Conservation (phyloP, 805 yeast species). For the Saccharomycopsis javanensis region DNA sequence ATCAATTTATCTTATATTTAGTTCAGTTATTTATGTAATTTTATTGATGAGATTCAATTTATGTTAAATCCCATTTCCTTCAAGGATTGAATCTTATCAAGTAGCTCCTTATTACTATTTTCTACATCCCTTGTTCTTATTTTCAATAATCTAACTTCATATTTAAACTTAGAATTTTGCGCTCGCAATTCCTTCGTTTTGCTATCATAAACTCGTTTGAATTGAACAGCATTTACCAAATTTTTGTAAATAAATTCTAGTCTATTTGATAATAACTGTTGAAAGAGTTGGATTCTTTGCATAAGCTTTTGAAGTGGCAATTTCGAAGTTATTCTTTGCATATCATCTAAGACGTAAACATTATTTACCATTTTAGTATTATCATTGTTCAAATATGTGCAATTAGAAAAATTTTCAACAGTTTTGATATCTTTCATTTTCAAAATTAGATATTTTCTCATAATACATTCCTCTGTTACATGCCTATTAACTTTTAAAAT, state of each 20-base stretch:
- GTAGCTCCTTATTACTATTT: slow-evolving; percentile 30
- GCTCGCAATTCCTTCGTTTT: slow-evolving; percentile 44
- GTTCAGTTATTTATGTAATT: too few species aligned
- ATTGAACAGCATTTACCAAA: slow-evolving; percentile 5
- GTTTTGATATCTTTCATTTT: neutral
- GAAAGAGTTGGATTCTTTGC: slow-evolving; percentile 1
- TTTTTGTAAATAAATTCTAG: slow-evolving; percentile 10
- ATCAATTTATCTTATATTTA: too few species aligned
- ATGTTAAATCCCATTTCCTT: slow-evolving; percentile 2
- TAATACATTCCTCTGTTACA: slow-evolving; percentile 6
- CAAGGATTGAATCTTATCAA: slow-evolving; percentile 9
- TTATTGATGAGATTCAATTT: neutral
- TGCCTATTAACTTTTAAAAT: slow-evolving; percentile 8
- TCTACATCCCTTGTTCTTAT: slow-evolving; percentile 61
- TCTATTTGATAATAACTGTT: neutral
- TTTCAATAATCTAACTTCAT: slow-evolving; percentile 51
- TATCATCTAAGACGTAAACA: neutral
- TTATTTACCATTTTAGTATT: neutral
- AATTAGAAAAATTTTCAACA: neutral
- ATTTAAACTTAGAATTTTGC: slow-evolving; percentile 49
- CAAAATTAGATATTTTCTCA: neutral
- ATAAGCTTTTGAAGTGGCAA: slow-evolving; percentile 4
- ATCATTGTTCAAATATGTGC: neutral
- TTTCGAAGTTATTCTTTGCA: neutral
- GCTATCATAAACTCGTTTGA: slow-evolving; percentile 23